A percentile compares a stretch with the other conserved stretches of the same genome.
These are phyloP conservation scores for Diplodia corticola DNA, from an alignment of 2,329 filamentous ascomycete species.

Conservation along the genomic window DNA sequence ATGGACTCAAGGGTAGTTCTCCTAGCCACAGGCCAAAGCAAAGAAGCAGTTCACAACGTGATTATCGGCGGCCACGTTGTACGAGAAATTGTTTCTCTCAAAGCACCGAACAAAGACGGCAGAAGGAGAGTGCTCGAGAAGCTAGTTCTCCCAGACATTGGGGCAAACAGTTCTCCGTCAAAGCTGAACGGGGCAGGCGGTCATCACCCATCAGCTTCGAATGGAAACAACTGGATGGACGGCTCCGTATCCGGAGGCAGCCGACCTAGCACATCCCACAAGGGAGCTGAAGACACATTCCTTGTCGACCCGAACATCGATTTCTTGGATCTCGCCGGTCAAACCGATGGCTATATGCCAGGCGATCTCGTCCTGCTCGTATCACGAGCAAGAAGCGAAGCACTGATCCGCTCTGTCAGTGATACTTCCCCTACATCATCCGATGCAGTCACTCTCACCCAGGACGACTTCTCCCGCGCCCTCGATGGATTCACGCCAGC, in stretches of 20 bases:
- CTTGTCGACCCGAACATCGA: constrained; percentile 76
- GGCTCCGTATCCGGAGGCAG: constrained; percentile 51
- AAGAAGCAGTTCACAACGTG: constrained; percentile 87
- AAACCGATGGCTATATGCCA: constrained; percentile 97
- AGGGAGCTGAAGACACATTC: constrained; percentile 55
- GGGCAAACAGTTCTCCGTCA: not conserved
- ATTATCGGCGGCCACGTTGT: constrained; percentile 90
- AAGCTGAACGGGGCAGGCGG: constrained; percentile 24
- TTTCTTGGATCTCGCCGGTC: constrained; percentile 87
- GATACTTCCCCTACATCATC: constrained; percentile 34
- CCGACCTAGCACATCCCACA: constrained; percentile 39
- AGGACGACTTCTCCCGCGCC: constrained; percentile 78
- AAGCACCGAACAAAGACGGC: constrained; percentile 90
- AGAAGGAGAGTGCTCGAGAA: constrained; percentile 80
- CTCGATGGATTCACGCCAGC: constrained; percentile 92
- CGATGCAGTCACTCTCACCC: constrained; percentile 60
- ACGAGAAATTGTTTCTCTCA: constrained; percentile 83
- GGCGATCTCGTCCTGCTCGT: constrained; percentile 86
- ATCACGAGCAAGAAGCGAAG: constrained; percentile 84
- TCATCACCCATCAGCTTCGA: not conserved
- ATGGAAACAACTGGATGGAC: constrained; percentile 67
- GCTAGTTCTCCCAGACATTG: constrained; percentile 48
- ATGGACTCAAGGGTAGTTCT: constrained; percentile 79
- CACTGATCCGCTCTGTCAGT: constrained; percentile 77
- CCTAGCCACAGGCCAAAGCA: constrained; percentile 86